Percentiles rank a stretch among this genome's conserved stretches.
These are phyloP conservation scores for Botryosphaeria dothidea DNA, from an alignment of 2,329 filamentous ascomycete species.

Conservation along the genomic window DNA sequence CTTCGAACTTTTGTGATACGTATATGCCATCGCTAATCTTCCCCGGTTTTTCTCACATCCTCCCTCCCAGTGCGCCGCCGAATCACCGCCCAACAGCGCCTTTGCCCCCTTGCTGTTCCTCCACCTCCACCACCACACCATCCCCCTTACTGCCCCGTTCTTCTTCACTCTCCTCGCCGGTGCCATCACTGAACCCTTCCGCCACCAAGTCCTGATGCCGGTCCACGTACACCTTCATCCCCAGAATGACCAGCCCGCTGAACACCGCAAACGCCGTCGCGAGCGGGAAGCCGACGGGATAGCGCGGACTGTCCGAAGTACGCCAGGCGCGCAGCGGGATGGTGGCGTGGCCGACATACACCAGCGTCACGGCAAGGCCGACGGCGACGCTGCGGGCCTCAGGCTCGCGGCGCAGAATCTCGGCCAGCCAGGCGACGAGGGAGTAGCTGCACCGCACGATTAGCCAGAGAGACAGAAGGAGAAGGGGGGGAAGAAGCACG, in stretches of 20 bases:
- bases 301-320: conserved; percentile 14
- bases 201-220: neutral
- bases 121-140: neutral
- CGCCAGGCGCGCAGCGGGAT: conserved; percentile 22
- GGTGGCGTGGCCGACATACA: conserved; percentile 21
- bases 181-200: neutral
- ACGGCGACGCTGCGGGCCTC: conserved; percentile 22
- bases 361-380: conserved; percentile 1
- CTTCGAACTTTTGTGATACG: too few species aligned
- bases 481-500: too few species aligned
- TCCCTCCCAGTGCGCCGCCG: too few species aligned
- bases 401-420: conserved; percentile 21
- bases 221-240: neutral
- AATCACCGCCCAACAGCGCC: neutral
- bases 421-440: conserved; percentile 22
- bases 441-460: too few species aligned
- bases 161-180: neutral
- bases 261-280: neutral
- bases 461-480: too few species aligned
- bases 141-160: neutral
- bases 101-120: neutral
- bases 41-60: too few species aligned
- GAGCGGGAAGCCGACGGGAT: conserved; percentile 5
- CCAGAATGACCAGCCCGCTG: neutral
- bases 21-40: too few species aligned